These are phyloP conservation scores for Aureobasidium subglaciale DNA, from an alignment of 2,329 filamentous ascomycete genomes.

Conservation along the genomic window DNA sequence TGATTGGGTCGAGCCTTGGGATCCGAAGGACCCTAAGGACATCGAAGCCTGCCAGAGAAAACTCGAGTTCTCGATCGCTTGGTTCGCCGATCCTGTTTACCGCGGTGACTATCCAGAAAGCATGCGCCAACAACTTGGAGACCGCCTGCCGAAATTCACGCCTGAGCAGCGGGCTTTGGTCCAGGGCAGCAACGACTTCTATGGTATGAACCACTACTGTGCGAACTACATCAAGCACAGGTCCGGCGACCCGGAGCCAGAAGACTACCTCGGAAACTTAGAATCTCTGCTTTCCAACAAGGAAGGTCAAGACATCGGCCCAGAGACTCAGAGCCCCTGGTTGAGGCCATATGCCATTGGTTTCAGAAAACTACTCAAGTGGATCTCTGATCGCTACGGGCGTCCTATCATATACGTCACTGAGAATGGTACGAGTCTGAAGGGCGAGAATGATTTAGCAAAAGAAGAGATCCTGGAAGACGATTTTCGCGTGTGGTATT, in stretches of 20 bases:
- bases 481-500: conserved; percentile 75
- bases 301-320: conserved; percentile 46
- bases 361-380: conserved; percentile 69
- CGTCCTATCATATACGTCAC: conserved; percentile 73
- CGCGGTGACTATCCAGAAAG: conserved; percentile 51
- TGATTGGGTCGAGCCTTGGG: conserved; percentile 72
- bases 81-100: conserved; percentile 87
- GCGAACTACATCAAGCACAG: conserved; percentile 78
- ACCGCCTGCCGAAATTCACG: conserved; percentile 29
- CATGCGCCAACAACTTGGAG: conserved; percentile 30
- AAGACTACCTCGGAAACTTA: conserved; percentile 70
- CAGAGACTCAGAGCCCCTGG: conserved; percentile 78
- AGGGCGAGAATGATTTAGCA: conserved; percentile 66
- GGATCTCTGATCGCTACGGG: conserved; percentile 70
- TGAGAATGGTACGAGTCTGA: conserved; percentile 79
- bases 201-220: conserved; percentile 58
- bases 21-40: conserved; percentile 66
- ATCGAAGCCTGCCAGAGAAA: conserved; percentile 71
- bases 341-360: conserved; percentile 67
- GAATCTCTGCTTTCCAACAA: conserved; percentile 55
- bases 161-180: conserved; percentile 27
- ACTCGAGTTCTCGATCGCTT: conserved; percentile 79
- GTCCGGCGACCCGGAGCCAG: conserved; percentile 49
- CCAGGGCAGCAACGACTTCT: conserved; percentile 29
- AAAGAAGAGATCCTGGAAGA: conserved; percentile 68